A percentile compares a stretch with the other conserved stretches of the same genome.
Conservation (phyloP, 2,329 filamentous ascomycete genomes). For the Mycogone perniciosa region DNA sequence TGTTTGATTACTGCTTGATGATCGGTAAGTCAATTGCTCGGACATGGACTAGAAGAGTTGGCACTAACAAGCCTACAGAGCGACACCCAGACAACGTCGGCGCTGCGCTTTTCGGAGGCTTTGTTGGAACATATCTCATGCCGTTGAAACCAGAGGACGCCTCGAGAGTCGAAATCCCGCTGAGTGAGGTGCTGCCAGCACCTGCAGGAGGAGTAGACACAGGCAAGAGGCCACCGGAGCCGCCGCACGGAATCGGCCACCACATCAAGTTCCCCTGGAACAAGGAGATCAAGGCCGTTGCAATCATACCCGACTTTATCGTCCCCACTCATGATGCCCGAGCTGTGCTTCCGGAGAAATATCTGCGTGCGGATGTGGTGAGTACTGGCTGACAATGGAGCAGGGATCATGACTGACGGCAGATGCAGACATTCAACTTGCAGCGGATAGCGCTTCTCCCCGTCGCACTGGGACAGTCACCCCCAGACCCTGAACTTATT, state of each 20-base stretch:
- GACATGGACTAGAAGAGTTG: not conserved
- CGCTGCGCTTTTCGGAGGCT: constrained; percentile 89
- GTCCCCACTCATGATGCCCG: constrained; percentile 90
- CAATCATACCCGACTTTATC: constrained; percentile 93
- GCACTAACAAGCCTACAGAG: constrained; percentile 40
- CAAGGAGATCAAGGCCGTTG: constrained; percentile 90
- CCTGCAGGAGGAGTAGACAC: constrained; percentile 90
- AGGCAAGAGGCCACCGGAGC: constrained; percentile 75
- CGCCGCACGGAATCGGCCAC: constrained; percentile 88
- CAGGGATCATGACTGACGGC: constrained; percentile 12
- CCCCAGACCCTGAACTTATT: constrained; percentile 88
- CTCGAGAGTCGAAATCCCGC: constrained; percentile 84
- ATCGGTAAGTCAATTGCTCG: constrained; percentile 54
- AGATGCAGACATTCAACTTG: constrained; percentile 72
- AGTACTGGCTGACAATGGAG: constrained; percentile 24
- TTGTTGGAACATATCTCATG: constrained; percentile 94
- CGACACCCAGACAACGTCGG: constrained; percentile 92
- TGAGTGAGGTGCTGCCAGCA: constrained; percentile 85
- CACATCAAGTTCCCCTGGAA: constrained; percentile 96
- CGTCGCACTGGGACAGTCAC: constrained; percentile 80
- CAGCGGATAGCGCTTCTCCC: constrained; percentile 89
- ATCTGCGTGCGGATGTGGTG: constrained; percentile 77
- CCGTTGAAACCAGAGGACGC: constrained; percentile 85
- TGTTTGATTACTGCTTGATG: constrained; percentile 97
- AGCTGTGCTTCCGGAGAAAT: constrained; percentile 73